phyloP scores from a whole-genome alignment of 2,329 filamentous ascomycete genomes.

The Ascochyta lentis region DNA sequence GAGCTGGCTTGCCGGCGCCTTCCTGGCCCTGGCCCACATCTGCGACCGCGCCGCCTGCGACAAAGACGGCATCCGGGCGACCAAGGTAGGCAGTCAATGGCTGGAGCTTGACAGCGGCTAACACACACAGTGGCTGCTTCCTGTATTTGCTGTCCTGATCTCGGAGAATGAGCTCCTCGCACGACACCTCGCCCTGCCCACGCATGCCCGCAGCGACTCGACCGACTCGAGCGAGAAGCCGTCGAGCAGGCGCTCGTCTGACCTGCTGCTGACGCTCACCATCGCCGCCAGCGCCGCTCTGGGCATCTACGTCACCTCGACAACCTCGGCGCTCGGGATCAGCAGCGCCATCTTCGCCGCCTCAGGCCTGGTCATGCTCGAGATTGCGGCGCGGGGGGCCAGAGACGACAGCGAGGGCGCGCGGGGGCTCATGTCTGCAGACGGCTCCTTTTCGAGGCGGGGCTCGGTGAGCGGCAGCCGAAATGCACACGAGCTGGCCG shows the following conservation, averaged over 20 bases:
- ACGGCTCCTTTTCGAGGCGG: conserved; percentile 41
- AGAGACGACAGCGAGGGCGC: conserved; percentile 33
- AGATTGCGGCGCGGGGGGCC: conserved; percentile 39
- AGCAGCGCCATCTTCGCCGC: conserved; percentile 52
- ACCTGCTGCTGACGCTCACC: conserved; percentile 44
- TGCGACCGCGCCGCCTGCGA: conserved; percentile 55
- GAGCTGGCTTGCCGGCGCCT: conserved; percentile 51
- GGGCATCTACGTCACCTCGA: conserved; percentile 42
- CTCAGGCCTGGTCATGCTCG: conserved; percentile 51
- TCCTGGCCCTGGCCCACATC: conserved; percentile 52
- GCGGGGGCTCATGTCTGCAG: conserved; percentile 45
- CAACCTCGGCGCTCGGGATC: conserved; percentile 50
- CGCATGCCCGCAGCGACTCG: conserved; percentile 28
- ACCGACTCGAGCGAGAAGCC: conserved; percentile 30
- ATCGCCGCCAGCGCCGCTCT: conserved; percentile 47
- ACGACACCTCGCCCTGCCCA: conserved; percentile 34
- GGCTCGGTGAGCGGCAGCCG: conserved; percentile 30
- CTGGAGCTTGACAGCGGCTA: background rate
- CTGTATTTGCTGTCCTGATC: conserved; percentile 41
- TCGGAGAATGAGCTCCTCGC: conserved; percentile 37
- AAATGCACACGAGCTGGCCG: conserved; percentile 33
- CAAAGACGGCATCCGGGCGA: conserved; percentile 53
- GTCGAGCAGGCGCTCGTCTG: conserved; percentile 29
- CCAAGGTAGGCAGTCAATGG: conserved; percentile 48
- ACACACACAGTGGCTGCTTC: conserved; percentile 43